These are phyloP conservation scores for Mortierella hygrophila DNA, from an alignment of 192 early-diverging fungal genomes.

Conservation along the genomic window DNA sequence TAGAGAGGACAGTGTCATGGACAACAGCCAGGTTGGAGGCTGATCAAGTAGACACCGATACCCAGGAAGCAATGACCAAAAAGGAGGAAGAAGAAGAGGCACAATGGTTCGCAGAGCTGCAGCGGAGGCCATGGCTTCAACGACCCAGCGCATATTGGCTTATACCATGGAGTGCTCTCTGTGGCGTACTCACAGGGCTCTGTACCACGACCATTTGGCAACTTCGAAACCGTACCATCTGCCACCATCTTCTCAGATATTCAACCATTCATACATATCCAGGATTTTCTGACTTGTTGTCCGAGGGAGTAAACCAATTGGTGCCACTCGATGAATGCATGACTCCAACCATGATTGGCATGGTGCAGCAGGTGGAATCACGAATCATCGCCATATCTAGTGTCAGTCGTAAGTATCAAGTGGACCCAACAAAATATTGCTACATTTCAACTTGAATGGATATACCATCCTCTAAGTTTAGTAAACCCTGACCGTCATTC, in stretches of 20 bases:
- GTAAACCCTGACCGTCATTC: not conserved
- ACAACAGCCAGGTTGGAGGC: not conserved
- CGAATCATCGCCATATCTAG: not conserved
- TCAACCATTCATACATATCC: not conserved
- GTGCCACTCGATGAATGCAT: conserved; percentile 3
- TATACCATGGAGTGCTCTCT: not conserved
- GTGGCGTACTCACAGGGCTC: not conserved
- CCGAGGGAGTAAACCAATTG: too few relatives aligned
- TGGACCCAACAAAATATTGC: not conserved
- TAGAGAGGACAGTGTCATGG: not conserved
- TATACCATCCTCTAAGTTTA: not conserved
- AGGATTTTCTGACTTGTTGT: not conserved
- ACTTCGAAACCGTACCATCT: conserved; percentile 13
- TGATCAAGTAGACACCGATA: not conserved
- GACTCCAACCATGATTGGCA: conserved; percentile 8
- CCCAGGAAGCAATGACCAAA: not conserved
- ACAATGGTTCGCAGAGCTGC: conserved; percentile 12
- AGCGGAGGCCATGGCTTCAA: conserved; percentile 1
- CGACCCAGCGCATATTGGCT: conserved; percentile 16
- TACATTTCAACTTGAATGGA: not conserved
- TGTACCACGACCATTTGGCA: not conserved
- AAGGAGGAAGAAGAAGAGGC: conserved; percentile 14
- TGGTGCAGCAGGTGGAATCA: not conserved
- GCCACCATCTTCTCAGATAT: not conserved
- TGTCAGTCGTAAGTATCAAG: conserved; percentile 7